Evolutionary conservation across 192 early-diverging fungal genomes (phyloP), one percentile per base, ranked within the genome.

Genomic region (Backusella australiensis): DNA sequence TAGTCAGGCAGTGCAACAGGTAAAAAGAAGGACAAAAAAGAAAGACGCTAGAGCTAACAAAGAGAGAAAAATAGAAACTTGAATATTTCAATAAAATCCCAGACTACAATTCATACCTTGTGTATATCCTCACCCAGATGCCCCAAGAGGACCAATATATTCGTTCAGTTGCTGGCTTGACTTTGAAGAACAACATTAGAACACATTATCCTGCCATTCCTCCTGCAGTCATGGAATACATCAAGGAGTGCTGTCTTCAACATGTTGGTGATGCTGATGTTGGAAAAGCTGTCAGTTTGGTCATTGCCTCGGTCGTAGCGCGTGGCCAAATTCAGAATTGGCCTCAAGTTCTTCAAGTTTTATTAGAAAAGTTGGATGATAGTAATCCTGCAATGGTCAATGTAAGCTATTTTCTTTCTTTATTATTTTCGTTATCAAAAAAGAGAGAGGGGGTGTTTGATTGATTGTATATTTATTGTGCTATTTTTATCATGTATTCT

Each of bases 71-170:
- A 44, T 44, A 96, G 94, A 89, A 89, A 80, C 88, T 96, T 52
- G 92, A 94, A 73, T 90, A 91, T 71, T 92, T 95, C 80, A 93
- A 92, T 81, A 84, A 89, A 76, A 87, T 97, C 12, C 94, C 96
- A 12, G 95, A 98, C 80, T 98, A 94, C 90, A 92, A 94, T 83
- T 93, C 91, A 81, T 98, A 97, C 86, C 89, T 98, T 36, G 91
- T 93, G 66, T 96, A 93, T 79, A 93, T 99, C 75, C 87, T 98
- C 78, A 91, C 95, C 2, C 85, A 91, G 77, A 88, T 67, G 88
- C 87, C 71, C 77, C 85, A 93, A 81, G 86, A 89, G 66, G 87
- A 91, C 65, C 88, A 93, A 77, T 84, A 91, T 23, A 91, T 92
- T 70, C 94, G 98, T 56, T 87, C 91, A 9, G 91, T 96, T 41